These are phyloP conservation scores for Withania somnifera DNA, from an alignment of 305 asterid species.

Conservation along the genomic window DNA sequence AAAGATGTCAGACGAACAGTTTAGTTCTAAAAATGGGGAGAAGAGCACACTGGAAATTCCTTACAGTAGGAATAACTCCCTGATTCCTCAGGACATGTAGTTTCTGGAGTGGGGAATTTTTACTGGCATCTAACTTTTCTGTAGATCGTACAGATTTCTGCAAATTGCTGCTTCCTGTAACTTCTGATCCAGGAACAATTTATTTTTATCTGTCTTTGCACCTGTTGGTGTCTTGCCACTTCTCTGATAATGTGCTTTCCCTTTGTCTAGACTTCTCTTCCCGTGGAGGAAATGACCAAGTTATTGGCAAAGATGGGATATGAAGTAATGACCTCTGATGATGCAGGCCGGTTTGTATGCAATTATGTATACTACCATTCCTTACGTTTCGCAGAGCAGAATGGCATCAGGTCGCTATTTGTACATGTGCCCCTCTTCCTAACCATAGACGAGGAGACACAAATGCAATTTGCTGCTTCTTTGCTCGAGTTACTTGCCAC, in stretches of 20 bases:
- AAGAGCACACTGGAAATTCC: not conserved
- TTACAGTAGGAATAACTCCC: not conserved
- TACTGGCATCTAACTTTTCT: not conserved
- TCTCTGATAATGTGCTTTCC: not conserved
- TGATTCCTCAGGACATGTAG: not conserved
- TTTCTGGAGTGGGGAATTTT: not conserved
- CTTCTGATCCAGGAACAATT: not conserved
- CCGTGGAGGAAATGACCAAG: conserved; percentile 58
- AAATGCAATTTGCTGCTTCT: conserved; percentile 83
- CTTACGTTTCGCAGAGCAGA: conserved; percentile 42
- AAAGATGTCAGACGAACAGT: not conserved
- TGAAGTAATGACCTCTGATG: conserved; percentile 43
- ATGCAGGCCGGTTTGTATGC: conserved; percentile 54
- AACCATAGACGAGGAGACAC: conserved; percentile 85
- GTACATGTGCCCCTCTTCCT: conserved; percentile 92
- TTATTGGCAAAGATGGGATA: conserved; percentile 47
- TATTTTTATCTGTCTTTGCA: not conserved
- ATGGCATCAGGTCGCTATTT: conserved; percentile 35
- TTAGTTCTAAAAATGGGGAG: not conserved
- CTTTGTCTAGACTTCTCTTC: conserved; percentile 48
- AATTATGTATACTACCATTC: conserved; percentile 50
- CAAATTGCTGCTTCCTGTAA: not conserved
- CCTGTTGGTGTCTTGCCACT: not conserved
- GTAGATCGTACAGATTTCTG: not conserved
- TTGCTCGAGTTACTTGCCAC: conserved; percentile 76